These are phyloP conservation scores for Aspergillus terreus DNA, from an alignment of 2,329 filamentous ascomycete genomes.

Conservation along the genomic window DNA sequence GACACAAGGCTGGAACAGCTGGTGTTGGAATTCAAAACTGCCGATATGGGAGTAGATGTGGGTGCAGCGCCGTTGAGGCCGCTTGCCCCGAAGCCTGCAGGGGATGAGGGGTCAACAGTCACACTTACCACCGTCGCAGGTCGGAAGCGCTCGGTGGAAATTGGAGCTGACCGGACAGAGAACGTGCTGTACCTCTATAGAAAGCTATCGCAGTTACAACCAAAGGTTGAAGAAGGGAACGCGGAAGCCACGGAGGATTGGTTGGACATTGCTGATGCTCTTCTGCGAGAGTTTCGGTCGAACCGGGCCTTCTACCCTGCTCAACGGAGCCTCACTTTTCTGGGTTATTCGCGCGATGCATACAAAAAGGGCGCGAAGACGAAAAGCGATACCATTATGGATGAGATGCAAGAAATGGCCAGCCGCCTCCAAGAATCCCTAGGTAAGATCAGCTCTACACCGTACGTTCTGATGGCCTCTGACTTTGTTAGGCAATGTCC, in stretches of 20 bases:
- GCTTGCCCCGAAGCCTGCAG: conserved; percentile 17
- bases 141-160: conserved; percentile 22
- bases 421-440: conserved; percentile 41
- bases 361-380: conserved; percentile 34
- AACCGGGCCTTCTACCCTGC: conserved; percentile 59
- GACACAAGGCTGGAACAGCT: conserved; percentile 39
- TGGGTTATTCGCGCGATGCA: conserved; percentile 44
- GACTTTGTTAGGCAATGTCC: conserved; percentile 14
- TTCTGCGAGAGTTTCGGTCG: conserved; percentile 58
- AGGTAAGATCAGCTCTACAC: conserved; percentile 23
- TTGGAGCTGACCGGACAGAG: conserved; percentile 36
- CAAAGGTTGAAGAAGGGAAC: conserved; percentile 48
- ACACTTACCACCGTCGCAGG: conserved; percentile 12
- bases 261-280: conserved; percentile 55
- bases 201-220: conserved; percentile 47
- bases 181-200: conserved; percentile 44
- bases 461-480: no score
- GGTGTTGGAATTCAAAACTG: conserved; percentile 34
- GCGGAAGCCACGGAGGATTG: conserved; percentile 52
- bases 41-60: conserved; percentile 15
- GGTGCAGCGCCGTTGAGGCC: conserved; percentile 13
- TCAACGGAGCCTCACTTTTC: conserved; percentile 49
- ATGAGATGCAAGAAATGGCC: conserved; percentile 43
- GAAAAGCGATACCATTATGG: conserved; percentile 35
- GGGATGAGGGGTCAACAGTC: conserved; percentile 2